Evolutionary conservation across 352 stramenopile genomes (phyloP).

Genomic region (Phytopythium vexans): DNA sequence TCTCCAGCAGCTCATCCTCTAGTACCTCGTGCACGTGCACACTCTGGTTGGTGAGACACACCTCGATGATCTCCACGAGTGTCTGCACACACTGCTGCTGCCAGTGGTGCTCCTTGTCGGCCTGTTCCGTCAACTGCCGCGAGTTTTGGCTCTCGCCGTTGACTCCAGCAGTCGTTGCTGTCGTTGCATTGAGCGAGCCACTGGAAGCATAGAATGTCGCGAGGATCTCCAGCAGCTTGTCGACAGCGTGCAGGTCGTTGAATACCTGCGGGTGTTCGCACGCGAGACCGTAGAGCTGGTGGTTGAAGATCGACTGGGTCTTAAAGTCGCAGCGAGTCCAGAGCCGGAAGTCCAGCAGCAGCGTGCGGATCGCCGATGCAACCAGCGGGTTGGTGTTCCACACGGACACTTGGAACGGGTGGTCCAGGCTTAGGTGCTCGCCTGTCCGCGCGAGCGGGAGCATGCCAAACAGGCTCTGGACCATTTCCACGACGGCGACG

Average conservation of each 20-base stretch:
- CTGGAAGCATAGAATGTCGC: conserved; percentile 40
- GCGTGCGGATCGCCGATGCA: conserved; percentile 52
- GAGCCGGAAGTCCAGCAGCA: conserved; percentile 67
- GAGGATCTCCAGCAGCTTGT: conserved; percentile 66
- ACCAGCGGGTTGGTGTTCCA: conserved; percentile 79
- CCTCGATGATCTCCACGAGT: conserved; percentile 70
- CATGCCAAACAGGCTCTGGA: conserved; percentile 52
- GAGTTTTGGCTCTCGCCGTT: conserved; percentile 26
- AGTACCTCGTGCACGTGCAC: conserved; percentile 61
- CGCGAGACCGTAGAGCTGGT: conserved; percentile 71
- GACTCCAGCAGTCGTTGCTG: not conserved
- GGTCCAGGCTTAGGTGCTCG: conserved; percentile 29
- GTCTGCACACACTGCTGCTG: conserved; percentile 75
- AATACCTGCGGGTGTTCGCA: conserved; percentile 65
- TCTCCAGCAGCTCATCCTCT: conserved; percentile 69
- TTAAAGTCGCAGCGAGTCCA: conserved; percentile 66
- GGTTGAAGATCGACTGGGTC: conserved; percentile 78
- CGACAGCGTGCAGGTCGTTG: conserved; percentile 58
- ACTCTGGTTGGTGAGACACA: conserved; percentile 77
- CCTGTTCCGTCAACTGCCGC: conserved; percentile 32
- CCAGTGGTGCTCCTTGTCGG: conserved; percentile 67
- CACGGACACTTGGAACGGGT: conserved; percentile 59
- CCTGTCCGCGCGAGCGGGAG: conserved; percentile 25
- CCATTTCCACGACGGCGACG: conserved; percentile 62
- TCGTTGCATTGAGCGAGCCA: not conserved